A percentile compares a stretch with the other conserved stretches of the same genome.
These are phyloP conservation scores for Nymphaea thermarum DNA, from an alignment of 164 flowering plant genomes.

Conservation along the genomic window DNA sequence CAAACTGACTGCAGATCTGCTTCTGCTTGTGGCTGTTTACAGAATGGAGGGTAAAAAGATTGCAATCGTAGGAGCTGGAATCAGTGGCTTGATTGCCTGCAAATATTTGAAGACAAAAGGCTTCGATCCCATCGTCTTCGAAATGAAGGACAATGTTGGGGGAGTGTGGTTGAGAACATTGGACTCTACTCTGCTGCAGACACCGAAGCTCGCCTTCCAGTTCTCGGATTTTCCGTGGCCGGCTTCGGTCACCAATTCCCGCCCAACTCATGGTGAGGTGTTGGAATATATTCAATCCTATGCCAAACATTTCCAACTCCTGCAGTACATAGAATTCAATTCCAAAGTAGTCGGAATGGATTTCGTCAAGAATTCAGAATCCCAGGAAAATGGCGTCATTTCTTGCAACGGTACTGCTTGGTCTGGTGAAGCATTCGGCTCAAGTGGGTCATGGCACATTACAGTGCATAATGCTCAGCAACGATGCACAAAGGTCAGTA, in stretches of 20 bases:
- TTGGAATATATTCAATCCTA: slow-evolving; percentile 38
- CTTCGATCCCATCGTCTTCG: slow-evolving; percentile 31
- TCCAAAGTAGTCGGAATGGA: slow-evolving; percentile 22
- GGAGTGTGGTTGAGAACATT: slow-evolving; percentile 36
- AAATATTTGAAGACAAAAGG: slow-evolving; percentile 43
- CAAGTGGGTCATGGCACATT: slow-evolving; percentile 24
- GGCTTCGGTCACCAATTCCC: slow-evolving; percentile 17
- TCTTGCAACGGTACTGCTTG: slow-evolving; percentile 14
- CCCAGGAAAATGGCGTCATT: slow-evolving; percentile 17
- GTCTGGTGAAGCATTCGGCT: slow-evolving; percentile 24
- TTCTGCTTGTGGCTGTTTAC: neutral
- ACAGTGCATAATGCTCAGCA: slow-evolving; percentile 15
- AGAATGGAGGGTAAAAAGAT: slow-evolving; percentile 22
- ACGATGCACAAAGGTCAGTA: slow-evolving; percentile 13
- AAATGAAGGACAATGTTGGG: slow-evolving; percentile 10
- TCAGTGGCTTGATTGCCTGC: slow-evolving; percentile 64
- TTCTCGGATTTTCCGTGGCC: slow-evolving; percentile 81
- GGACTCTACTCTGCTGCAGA: slow-evolving; percentile 42
- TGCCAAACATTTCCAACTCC: slow-evolving; percentile 25
- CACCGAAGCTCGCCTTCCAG: slow-evolving; percentile 27
- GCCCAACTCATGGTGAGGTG: slow-evolving; percentile 31
- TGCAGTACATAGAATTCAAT: slow-evolving; percentile 22
- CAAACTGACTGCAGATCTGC: too few species aligned
- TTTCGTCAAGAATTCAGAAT: slow-evolving; percentile 17
- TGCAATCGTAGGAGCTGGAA: slow-evolving; percentile 60